phyloP scores from a whole-genome alignment of 768 basidiomycete genomes.

The Suillus ampliporus region DNA sequence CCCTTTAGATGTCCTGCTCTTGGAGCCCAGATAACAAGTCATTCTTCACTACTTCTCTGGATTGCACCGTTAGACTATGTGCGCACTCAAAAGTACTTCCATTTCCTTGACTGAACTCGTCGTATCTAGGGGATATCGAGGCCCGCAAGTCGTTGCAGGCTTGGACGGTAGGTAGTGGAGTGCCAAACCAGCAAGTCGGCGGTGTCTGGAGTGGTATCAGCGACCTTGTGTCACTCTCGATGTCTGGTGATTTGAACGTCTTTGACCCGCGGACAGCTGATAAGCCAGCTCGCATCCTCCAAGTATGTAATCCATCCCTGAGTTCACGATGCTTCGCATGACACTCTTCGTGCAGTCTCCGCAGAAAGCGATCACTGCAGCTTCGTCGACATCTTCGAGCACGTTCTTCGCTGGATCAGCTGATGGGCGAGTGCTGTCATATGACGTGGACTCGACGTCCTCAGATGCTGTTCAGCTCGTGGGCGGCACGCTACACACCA shows the following conservation, averaged over 20 bases:
- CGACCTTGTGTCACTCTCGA: conserved; percentile 81
- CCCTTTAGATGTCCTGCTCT: conserved; percentile 65
- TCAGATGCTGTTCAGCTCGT: conserved; percentile 49
- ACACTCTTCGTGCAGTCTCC: conserved; percentile 58
- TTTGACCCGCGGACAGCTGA: conserved; percentile 75
- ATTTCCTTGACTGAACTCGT: background rate
- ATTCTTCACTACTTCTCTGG: conserved; percentile 83
- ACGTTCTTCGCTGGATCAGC: conserved; percentile 85
- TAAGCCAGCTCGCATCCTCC: conserved; percentile 64
- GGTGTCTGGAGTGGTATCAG: conserved; percentile 79
- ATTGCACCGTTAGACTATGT: conserved; percentile 90
- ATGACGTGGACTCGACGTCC: conserved; percentile 45
- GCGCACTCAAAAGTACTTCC: conserved; percentile 30
- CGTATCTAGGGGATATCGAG: conserved; percentile 75
- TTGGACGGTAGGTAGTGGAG: conserved; percentile 77
- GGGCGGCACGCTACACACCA: conserved; percentile 72
- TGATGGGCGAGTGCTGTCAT: conserved; percentile 77
- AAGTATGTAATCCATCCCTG: conserved; percentile 48
- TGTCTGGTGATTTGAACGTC: conserved; percentile 81
- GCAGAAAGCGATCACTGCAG: conserved; percentile 79
- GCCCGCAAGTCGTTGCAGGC: conserved; percentile 66
- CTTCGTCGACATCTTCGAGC: conserved; percentile 45
- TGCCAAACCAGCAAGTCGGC: conserved; percentile 86
- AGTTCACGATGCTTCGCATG: background rate
- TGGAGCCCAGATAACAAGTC: conserved; percentile 81